Evolutionary conservation across 2,329 filamentous ascomycete genomes (phyloP).

Genomic region (Colletotrichum shisoi): DNA sequence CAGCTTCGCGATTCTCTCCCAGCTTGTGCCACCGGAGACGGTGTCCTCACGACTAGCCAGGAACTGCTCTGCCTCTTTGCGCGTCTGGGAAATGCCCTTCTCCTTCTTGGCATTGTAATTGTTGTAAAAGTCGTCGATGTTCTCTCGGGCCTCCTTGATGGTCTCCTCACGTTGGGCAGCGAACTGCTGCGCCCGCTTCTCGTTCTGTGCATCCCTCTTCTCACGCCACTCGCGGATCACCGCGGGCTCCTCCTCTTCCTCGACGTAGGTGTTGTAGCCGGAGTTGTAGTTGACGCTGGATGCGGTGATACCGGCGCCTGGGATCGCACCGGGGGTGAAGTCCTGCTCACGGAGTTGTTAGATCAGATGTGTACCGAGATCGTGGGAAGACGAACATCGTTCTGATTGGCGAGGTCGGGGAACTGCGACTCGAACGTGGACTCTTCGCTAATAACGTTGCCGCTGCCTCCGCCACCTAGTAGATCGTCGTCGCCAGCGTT

Average conservation of each 20-base stretch:
- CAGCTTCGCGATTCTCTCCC: constrained; percentile 97
- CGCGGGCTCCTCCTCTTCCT: constrained; percentile 81
- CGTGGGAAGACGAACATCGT: constrained; percentile 65
- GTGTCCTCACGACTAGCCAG: constrained; percentile 89
- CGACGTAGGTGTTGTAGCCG: constrained; percentile 64
- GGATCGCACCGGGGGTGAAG: constrained; percentile 77
- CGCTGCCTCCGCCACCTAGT: constrained; percentile 70
- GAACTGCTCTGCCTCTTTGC: constrained; percentile 93
- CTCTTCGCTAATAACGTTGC: constrained; percentile 50
- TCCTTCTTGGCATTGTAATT: constrained; percentile 99
- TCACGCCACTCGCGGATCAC: constrained; percentile 93
- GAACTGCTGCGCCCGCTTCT: constrained; percentile 85
- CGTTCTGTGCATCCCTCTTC: constrained; percentile 81
- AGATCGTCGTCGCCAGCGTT: constrained; percentile 75
- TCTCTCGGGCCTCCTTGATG: constrained; percentile 85
- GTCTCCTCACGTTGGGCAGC: constrained; percentile 83
- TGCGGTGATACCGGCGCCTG: constrained; percentile 82
- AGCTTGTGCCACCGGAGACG: constrained; percentile 92
- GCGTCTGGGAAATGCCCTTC: constrained; percentile 86
- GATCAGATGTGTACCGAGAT: constrained; percentile 7
- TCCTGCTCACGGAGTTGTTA: constrained; percentile 55
- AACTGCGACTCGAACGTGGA: constrained; percentile 84
- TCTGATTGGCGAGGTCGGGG: constrained; percentile 74
- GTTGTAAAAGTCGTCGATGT: constrained; percentile 99
- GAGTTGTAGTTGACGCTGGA: constrained; percentile 70